Base-by-base conservation (phyloP, 2,329 filamentous ascomycete species). In the Gaeumannomyces sp. region DNA sequence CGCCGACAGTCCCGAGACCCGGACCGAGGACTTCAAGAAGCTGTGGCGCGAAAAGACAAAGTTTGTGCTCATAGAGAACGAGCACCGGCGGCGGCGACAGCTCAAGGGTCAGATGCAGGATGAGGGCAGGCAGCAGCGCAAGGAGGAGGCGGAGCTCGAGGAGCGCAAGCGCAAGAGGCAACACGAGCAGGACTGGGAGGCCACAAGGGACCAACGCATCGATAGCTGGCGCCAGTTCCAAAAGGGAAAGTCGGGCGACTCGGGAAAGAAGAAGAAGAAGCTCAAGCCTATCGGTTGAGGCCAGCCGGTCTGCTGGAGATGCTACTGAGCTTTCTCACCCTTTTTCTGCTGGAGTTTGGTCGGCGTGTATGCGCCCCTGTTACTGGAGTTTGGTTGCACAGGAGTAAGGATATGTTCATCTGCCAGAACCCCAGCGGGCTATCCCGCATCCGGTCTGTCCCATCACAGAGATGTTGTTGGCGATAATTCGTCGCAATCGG, bases 31-130 rank as follows among this genome's bases (percentile, higher is more conserved):
- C 61, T 98, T 98, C 74, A 88, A 88, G 69, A 85, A 84, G 71
- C 88, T 90, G 74, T 99, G 95, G 95, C 87, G 91, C 70, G 88
- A 93, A 75, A 98, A 97, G 85, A 87, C 92, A 16, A 90, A 92
- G 70, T 86, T 89, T 73, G 95, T 99, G 59, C 85, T 99, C 69
- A 87, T 97, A 72, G 95, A 99, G 72, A 94, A 96, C 74, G 95
- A 98, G 79, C 85, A 93, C 72, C 85, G 95, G 63, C 83, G 92
- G 64, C 83, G 91, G 66, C 85, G 93, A 69, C 93, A 97, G 82
- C 77, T 94, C 75, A 96, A 96, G 80, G 95, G 91, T 57, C 91
- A 95, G 81, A 90, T 99, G 89, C 92, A 96, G 77, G 95, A 99
- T 77, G 94, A 99, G 76, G 95, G 95, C 8, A 84, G 95, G 64